Evolutionary conservation across 768 basidiomycete species (phyloP), one percentile per base, ranked within the genome.

Genomic region (Tephrocybe sp.): DNA sequence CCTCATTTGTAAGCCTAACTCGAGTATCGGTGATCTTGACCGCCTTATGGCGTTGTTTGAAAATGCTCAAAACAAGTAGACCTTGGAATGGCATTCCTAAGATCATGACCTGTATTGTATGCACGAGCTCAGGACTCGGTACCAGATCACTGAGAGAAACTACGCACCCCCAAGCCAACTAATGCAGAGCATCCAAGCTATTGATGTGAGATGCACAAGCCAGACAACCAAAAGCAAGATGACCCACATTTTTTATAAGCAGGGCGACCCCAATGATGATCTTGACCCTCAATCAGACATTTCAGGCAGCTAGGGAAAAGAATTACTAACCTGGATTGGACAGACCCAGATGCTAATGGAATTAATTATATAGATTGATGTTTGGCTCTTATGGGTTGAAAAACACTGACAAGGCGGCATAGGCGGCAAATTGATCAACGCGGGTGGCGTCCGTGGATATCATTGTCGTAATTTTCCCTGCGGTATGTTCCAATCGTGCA

Each of bases 121-220:
- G 22, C n/a, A 33, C 4, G 10, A 4, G 9, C 11, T 43, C 4
- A 42, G 20, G n/a, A 16, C 46, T 0, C 38, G 42, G 49, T 40
- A 22, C 20, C 47, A 45, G 23, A 45, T 22, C 8, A 47, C 16
- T 9, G 30, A 19, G 64, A 13, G 19, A 31, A 17, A 14, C 45
- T 45, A 59, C 65, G 58, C 65, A 66, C 78, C 46, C 64, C 80
- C 12, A 85, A 65, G 0, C 83, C 85, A 17, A 87, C 85, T 12
- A 89, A 73, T 0, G 85, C 85, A 1, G 85, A 87, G 56, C 80
- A 82, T 5, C 86, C 85, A 16, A 89, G 71, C 75, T 84, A 42
- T n/a, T 20, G 45, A 34, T 38, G 9, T 38, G 12, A 30, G 41
- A 16, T 22, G 20, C 38, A 4, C 46, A 14, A 34, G 32, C 10